phyloP scores from a whole-genome alignment of 192 early-diverging fungal genomes.

The Coemansia reversa region DNA sequence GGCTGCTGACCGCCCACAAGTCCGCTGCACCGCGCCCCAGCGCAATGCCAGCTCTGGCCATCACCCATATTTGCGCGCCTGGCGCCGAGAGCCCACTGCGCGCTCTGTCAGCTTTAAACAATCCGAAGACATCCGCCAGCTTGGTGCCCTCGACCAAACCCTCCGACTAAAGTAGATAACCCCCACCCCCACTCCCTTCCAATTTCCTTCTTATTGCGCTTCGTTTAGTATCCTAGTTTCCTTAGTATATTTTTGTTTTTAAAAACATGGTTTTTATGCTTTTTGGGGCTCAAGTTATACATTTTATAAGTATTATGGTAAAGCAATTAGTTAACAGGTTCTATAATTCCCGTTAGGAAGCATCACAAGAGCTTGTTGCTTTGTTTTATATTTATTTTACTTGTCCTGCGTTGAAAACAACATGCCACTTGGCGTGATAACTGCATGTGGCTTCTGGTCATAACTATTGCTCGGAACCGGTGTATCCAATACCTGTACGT shows the following conservation, averaged over 20 bases:
- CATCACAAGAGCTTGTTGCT: not conserved
- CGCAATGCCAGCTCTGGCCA: conserved; percentile 14
- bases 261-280: not conserved
- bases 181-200: not conserved
- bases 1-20: conserved; percentile 34
- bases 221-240: not conserved
- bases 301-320: too few species aligned
- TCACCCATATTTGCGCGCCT: conserved; percentile 33
- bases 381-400: not conserved
- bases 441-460: conserved; percentile 29
- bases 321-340: not conserved
- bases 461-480: conserved; percentile 20
- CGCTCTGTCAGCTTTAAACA: conserved; percentile 53
- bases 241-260: conserved; percentile 7
- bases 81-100: conserved; percentile 23
- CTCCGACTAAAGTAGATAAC: conserved; percentile 37
- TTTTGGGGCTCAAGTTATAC: too few species aligned
- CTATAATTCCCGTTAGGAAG: not conserved
- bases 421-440: conserved; percentile 29
- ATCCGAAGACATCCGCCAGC: conserved; percentile 46
- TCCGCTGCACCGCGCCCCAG: conserved; percentile 6
- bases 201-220: not conserved
- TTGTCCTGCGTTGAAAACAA: conserved; percentile 11
- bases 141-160: conserved; percentile 45
- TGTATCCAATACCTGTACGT: conserved; percentile 28